Evolutionary conservation across 805 yeast genomes (phyloP), one percentile per base, ranked within the genome.

Genomic region (Tetrapisispora pingtungensis): DNA sequence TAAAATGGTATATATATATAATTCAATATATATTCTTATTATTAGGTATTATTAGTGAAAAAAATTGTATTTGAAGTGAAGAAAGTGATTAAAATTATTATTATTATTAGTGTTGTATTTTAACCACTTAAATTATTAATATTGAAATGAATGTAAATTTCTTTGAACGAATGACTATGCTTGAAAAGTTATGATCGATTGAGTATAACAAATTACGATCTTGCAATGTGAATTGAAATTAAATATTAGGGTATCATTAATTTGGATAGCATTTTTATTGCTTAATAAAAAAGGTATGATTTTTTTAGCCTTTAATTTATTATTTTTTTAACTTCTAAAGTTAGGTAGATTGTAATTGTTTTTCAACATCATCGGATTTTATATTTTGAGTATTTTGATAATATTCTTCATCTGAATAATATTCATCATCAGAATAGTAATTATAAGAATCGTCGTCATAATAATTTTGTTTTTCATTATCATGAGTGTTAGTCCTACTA

Each of bases 171-270:
- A 32, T 10, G 34, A 32, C 32, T 28, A 28, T 28, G 32, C 32
- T 28, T 28, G 7, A 28, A 28, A 22, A 6, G 26, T 22, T 22
- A 22, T 22, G 5, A 7, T 28, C 6, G 32, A 28, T 28, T 10
- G 32, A n/a, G n/a, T n/a, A n/a, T n/a, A n/a, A n/a, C n/a, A n/a
- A n/a, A n/a, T n/a, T n/a, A n/a, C n/a, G n/a, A n/a, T n/a, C 28
- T 26, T 26, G 28, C 28, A 26, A 36, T 22, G 6, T 6, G 15
- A 33, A 33, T 33, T 18, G 22, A 24, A 26, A 37, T 37, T 37
- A 37, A 18, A 28, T 14, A 37, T 37, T 37, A 37, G 40, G 40
- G 40, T 37, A 37, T 37, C 40, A 28, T 37, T 27, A 27, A 37
- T 22, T 22, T 6, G 8, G 7, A 8, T 22, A 22, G 8, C 26